Conservation (phyloP, 768 basidiomycete genomes). For the Coprinopsis marcescibilis region DNA sequence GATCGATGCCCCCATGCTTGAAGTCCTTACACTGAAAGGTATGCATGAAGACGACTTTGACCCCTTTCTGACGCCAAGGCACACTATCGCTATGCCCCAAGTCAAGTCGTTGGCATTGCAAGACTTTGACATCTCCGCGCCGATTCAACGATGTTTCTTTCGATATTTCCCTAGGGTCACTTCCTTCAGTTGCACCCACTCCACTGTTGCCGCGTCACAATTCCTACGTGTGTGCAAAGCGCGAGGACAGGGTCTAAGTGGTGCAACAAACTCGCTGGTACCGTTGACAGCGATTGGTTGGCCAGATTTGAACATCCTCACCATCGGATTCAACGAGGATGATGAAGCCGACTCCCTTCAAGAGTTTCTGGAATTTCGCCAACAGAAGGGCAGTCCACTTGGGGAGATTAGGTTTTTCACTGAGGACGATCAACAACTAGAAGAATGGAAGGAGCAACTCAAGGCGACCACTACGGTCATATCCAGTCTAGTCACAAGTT, state of each 20-base stretch:
- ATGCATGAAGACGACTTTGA: slow-evolving; percentile 38
- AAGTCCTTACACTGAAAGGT: slow-evolving; percentile 37
- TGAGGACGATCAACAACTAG: neutral
- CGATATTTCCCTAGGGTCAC: slow-evolving; percentile 28
- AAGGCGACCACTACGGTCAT: too few species aligned
- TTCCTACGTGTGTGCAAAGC: too few species aligned
- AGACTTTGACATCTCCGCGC: slow-evolving; percentile 34
- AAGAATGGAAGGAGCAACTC: too few species aligned
- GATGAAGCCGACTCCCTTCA: neutral
- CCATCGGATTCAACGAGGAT: too few species aligned
- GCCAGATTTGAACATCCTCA: too few species aligned
- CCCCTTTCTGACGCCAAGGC: slow-evolving; percentile 17
- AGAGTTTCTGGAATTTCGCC: neutral
- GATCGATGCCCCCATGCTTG: slow-evolving; percentile 33
- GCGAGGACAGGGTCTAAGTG: too few species aligned
- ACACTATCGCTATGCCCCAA: slow-evolving; percentile 20
- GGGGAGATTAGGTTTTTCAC: neutral
- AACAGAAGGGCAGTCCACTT: neutral
- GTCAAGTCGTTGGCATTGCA: slow-evolving; percentile 33
- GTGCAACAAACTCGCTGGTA: too few species aligned
- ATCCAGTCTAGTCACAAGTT: too few species aligned
- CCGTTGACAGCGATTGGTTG: too few species aligned
- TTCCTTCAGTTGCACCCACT: slow-evolving; percentile 24
- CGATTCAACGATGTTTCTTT: slow-evolving; percentile 25
- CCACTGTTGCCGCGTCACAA: slow-evolving; percentile 18